Evolutionary conservation across 371 early-diverging fungal genomes (phyloP), one percentile per base, ranked within the genome.

Genomic region (Mortierella sp.): DNA sequence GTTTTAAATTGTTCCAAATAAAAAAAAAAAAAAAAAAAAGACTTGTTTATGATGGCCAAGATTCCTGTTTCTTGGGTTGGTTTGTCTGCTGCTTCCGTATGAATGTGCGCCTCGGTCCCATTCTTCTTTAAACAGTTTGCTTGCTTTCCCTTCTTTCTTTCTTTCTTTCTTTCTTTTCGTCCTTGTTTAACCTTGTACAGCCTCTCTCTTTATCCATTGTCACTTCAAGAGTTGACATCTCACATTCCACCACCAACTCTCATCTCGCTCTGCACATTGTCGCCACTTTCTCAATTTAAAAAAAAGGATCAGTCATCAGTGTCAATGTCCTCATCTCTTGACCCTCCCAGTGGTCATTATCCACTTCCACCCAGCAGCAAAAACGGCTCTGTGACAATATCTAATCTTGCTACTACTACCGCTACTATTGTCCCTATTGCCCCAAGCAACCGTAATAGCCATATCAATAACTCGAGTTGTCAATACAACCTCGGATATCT

Each of bases 1-100:
- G n/a, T n/a, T n/a, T 16, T 50, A 50, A 50, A 50, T 16, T 16
- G 16, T 58, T 1, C 38, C 4, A 28, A 58, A 28, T 32, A 11
- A 28, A 11, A 22, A n/a, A n/a, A n/a, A n/a, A n/a, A n/a, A n/a
- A n/a, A n/a, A n/a, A n/a, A n/a, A n/a, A n/a, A 58, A 33, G 58
- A 58, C 32, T 24, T 13, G n/a, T 16, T 50, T 16, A 21, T 22
- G 32, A 38, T 3, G 66, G 24, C 43, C 67, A 67, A 67, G 59
- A 36, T 67, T 67, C 75, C 69, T 45, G 75, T 69, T 74, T 74
- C 58, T 65, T 69, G 69, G 40, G 19, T 64, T 63, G 65, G 68
- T 69, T 69, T 75, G 75, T 62, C 57, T 63, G 67, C 52, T 62
- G 41, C 47, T 36, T 63, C 32, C 38, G 16, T 43, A 43, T 43